Evolutionary conservation across 257 asterid genomes (phyloP), one percentile per base, ranked within the genome.

Genomic region (Ilex asprella): DNA sequence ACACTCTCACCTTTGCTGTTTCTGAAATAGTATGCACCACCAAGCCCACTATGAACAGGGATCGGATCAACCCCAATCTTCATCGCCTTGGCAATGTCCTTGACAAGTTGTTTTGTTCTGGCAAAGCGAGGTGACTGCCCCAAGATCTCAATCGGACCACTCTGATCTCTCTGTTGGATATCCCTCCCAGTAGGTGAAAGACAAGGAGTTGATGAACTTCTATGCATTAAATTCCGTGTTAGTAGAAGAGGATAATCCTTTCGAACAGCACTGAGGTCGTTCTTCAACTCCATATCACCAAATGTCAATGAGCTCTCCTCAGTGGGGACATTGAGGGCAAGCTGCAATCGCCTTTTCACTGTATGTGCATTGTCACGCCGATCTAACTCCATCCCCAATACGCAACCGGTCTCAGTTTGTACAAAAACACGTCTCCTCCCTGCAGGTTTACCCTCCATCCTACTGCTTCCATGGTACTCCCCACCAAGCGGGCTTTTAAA

Each of bases 281-380:
- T 53, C 30, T 53, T 53, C 57, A 53, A 53, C 27, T 7, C 57
- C 57, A 53, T 14, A 21, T 53, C 57, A 14, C 57, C 57, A 21
- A 53, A 53, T 53, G 57, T 53, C 57, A 53, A n/a, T 6, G 57
- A 53, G 11, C 57, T 53, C 57, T 53, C 57, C 30, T 53, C 57
- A 10, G 57, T 53, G 5, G 57, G 57, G 2, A 53, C 57, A 21
- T 53, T 53, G 5, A 53, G 30, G 11, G 57, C 57, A 21, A 53
- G 11, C 57, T 53, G 57, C 30, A 53, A 21, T 27, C 57, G 11
- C 57, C 57, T 53, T 27, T 53, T 53, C 30, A 53, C 57, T 2
- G 57, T 53, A 21, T 53, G 57, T n/a, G 57, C 57, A 14, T 53
- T 53, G 15, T 53, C 57, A 16, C 11, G 14, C 30, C 57, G 27